Base-by-base conservation (phyloP, 2,329 filamentous ascomycete genomes). In the Lecanosticta acicola region DNA sequence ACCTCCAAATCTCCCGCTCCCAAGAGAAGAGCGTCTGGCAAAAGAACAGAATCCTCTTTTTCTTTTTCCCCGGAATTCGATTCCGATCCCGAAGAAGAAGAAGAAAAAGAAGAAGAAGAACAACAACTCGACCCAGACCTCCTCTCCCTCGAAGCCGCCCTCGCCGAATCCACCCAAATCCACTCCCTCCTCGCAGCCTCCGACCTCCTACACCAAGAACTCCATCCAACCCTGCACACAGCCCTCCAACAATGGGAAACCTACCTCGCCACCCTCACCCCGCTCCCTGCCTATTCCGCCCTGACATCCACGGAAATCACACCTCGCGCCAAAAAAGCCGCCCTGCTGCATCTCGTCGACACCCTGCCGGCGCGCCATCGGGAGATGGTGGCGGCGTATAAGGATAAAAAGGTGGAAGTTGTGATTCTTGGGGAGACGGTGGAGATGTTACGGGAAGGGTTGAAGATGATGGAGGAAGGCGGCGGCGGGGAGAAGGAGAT, bases 261-360 rank as follows among this genome's bases (percentile, higher is more conserved):
- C 7, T 11, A 29, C 24, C 24, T 29, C 24, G 11, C 5, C 11
- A 11, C 7, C 24, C 24, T 29, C 5, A 11, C 11, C 24, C 11
- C 24, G 5, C 7, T 29, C 7, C 24, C 24, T 11, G 5, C 24
- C 11, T 29, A 29, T 11, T 7, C 24, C 24, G 24, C 24, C 11
- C 24, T 11, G 5, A 29, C 24, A 29, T 29, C 24, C 24, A 29
- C 24, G 11, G 5, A 29, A 7, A 11, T 11, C 45, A 18, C 32
- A 48, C 20, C 18, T 37, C 26, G 38, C 39, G 39, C 17, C 34
- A 41, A 16, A 8, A 16, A 10, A 3, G 14, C 2, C 13, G 33
- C 41, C n/a, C 36, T 54, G 3, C 37, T 21, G 9, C 43, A 51
- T 16, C 32, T 51, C 24, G 45, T 54, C 37, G 51, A 51, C 16